Evolutionary conservation across 129 eudicot species (phyloP), one percentile per base, ranked within the genome.

Genomic region (Lactuca saligna): DNA sequence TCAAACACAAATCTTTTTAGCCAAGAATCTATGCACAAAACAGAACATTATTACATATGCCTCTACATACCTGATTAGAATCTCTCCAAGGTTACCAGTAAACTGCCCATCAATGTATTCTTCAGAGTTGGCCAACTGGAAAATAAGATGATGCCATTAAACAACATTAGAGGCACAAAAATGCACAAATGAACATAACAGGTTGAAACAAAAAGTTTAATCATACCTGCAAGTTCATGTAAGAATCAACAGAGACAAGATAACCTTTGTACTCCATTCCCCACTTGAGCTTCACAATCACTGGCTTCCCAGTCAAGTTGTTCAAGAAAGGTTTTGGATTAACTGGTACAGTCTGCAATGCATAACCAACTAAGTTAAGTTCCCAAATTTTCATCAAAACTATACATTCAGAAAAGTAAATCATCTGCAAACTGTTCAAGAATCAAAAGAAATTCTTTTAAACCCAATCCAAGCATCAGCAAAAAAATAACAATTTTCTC

Each of bases 181-280:
- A 2, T 17, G 6, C 7, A 5, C 8, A 14, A 48, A 17, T 17
- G 8, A 2, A 39, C 17, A 17, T 6, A 33, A 71, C 17, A 32
- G 11, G 20, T 54, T 54, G 37, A 14, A 54, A 54, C 53, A 35
- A 0, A 0, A 37, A 66, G 33, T 13, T 34, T 67, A 9, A 67
- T 67, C 49, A 15, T 83, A 89, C 95, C 95, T 90, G 97, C 87
- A 87, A 57, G 83, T 87, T 87, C 95, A 90, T 90, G 83, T 87
- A 90, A 1, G 95, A 83, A 73, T 90, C 97, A 29, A 87, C 95
- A 0, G 97, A 87, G 68, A 87, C 95, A 16, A 90, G 95, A 74
- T 39, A 87, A 14, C 97, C 97, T 84, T 90, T 90, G 81, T 90
- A 90, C 62, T 90, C 97, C 95, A 90, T 86, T 76, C 97, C 97